A percentile compares a stretch with the other conserved stretches of the same genome.
phyloP scores from a whole-genome alignment of 495 filamentous ascomycete genomes.

The Aspergillus incahuasiensis region DNA sequence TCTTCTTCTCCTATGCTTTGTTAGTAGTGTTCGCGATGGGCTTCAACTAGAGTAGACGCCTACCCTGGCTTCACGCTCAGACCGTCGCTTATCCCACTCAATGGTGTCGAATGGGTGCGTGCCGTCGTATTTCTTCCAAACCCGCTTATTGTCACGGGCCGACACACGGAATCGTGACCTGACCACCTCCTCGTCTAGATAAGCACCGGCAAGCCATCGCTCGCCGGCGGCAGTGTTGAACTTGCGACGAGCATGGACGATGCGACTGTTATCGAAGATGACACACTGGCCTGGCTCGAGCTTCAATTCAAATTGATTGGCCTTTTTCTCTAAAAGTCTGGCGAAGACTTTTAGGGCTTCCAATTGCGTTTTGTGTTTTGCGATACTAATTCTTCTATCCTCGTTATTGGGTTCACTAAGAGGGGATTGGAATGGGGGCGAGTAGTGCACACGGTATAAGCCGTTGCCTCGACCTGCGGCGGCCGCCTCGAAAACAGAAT shows the following conservation, averaged over 20 bases:
- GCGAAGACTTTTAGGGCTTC: slow-evolving; percentile 39
- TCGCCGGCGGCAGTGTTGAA: slow-evolving; percentile 57
- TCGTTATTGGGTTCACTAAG: neutral
- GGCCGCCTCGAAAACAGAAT: no score
- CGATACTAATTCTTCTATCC: neutral
- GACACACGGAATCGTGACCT: slow-evolving; percentile 46
- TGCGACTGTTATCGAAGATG: slow-evolving; percentile 77
- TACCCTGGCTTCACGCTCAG: neutral
- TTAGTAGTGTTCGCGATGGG: neutral
- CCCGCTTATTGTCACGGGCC: neutral
- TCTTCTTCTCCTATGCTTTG: neutral
- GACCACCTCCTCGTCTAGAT: slow-evolving; percentile 69
- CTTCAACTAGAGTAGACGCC: neutral
- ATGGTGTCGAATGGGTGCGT: no score
- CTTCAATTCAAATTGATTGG: slow-evolving; percentile 61
- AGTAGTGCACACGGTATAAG: slow-evolving; percentile 55
- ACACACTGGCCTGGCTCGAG: slow-evolving; percentile 76
- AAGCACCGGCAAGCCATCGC: slow-evolving; percentile 81
- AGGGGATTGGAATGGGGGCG: slow-evolving; percentile 62
- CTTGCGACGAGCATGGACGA: slow-evolving; percentile 69
- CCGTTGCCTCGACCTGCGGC: no score
- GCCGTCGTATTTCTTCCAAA: neutral
- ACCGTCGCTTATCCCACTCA: no score
- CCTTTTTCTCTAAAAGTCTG: slow-evolving; percentile 37
- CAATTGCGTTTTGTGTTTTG: neutral